Conservation (phyloP, 495 filamentous ascomycete genomes). For the Clavariopsis aquatica region DNA sequence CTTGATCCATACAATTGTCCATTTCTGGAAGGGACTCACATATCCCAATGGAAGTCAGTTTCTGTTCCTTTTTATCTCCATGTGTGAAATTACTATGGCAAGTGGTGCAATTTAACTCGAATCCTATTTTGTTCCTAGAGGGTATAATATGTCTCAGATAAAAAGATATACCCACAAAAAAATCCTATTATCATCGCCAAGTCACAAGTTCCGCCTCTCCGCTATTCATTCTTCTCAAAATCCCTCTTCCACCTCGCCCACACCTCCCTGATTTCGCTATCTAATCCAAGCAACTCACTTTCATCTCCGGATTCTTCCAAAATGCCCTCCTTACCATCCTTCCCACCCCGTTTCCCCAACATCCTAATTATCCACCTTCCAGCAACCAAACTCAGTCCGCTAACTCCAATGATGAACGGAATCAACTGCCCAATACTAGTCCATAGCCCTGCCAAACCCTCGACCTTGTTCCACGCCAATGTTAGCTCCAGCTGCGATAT, state of each 20-base stretch:
- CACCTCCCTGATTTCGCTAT: too few species aligned
- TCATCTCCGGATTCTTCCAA: not conserved
- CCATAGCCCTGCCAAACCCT: constrained; percentile 32
- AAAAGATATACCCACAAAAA: too few species aligned
- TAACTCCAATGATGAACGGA: constrained; percentile 40
- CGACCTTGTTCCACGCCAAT: constrained; percentile 38
- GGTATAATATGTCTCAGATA: too few species aligned
- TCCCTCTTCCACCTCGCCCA: not conserved
- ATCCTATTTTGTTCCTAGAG: too few species aligned
- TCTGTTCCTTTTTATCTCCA: too few species aligned
- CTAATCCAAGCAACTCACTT: not conserved
- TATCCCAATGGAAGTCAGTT: too few species aligned
- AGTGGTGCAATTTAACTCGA: too few species aligned
- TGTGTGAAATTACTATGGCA: too few species aligned
- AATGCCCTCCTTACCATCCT: not conserved
- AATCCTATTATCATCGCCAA: too few species aligned
- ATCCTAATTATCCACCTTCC: constrained; percentile 23
- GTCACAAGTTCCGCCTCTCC: too few species aligned
- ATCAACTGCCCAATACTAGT: constrained; percentile 40
- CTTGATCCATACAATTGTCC: too few species aligned
- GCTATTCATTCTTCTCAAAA: not conserved
- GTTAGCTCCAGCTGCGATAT: constrained; percentile 41
- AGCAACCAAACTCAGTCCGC: constrained; percentile 34
- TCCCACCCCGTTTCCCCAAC: constrained; percentile 6
- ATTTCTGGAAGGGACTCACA: too few species aligned